These are phyloP conservation scores for Clavariopsis aquatica DNA, from an alignment of 495 filamentous ascomycete genomes.

Conservation along the genomic window DNA sequence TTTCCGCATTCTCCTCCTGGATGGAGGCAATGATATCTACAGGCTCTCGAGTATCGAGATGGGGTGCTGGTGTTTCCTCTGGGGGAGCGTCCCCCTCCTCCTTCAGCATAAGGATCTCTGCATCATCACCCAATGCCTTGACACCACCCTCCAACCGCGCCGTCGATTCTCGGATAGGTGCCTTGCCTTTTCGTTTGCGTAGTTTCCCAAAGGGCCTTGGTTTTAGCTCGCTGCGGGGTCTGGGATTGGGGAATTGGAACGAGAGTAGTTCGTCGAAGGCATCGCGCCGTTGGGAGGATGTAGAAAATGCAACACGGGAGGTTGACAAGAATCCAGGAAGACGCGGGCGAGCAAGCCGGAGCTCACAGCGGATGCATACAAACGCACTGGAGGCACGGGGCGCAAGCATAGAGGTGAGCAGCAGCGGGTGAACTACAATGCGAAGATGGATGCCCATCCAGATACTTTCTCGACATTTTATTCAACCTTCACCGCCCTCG, in stretches of 20 bases:
- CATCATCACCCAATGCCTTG: constrained; percentile 31
- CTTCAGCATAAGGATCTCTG: constrained; percentile 34
- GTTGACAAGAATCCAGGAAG: not conserved
- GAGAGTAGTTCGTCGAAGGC: constrained; percentile 9
- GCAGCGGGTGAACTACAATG: not conserved
- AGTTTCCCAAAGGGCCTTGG: constrained; percentile 19
- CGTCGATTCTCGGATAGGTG: constrained; percentile 13
- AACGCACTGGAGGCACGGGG: constrained; percentile 34
- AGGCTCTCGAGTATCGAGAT: constrained; percentile 4
- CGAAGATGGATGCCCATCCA: not conserved
- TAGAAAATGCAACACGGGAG: constrained; percentile 24
- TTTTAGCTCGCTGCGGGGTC: constrained; percentile 2
- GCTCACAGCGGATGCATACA: constrained; percentile 36
- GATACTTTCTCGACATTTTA: too few species aligned
- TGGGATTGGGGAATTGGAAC: not conserved
- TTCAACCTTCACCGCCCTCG: constrained; percentile 25
- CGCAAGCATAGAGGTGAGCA: constrained; percentile 35
- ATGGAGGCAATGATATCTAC: constrained; percentile 23
- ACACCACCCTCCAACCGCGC: constrained; percentile 22
- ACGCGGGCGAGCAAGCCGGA: constrained; percentile 11
- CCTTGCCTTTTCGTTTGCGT: constrained; percentile 20
- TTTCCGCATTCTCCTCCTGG: constrained; percentile 5
- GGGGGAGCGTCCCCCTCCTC: constrained; percentile 14
- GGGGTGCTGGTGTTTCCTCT: constrained; percentile 7
- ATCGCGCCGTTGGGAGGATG: constrained; percentile 17